A percentile compares a stretch with the other conserved stretches of the same genome.
Conservation (phyloP, 225 moss, liverwort and hornwort species). For the Physcomitrellopsis africana region DNA sequence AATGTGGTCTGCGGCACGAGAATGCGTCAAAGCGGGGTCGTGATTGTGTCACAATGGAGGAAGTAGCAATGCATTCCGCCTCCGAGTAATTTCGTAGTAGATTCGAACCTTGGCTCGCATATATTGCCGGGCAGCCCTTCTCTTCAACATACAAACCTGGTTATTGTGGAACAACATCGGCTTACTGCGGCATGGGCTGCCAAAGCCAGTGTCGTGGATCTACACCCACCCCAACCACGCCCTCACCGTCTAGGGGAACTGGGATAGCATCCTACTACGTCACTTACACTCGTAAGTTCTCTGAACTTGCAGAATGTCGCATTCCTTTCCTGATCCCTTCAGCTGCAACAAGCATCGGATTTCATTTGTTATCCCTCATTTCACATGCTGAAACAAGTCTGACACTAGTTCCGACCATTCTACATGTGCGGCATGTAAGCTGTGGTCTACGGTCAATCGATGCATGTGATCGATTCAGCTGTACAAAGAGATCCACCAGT, state of each 20-base stretch:
- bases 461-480: not conserved
- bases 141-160: not conserved
- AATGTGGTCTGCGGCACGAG: too few species aligned
- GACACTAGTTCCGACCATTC: not conserved
- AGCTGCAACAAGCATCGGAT: not conserved
- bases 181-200: conserved; percentile 28
- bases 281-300: conserved; percentile 36
- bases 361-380: not conserved
- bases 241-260: not conserved
- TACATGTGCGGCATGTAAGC: not conserved
- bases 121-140: too few species aligned
- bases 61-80: too few species aligned
- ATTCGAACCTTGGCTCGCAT: too few species aligned
- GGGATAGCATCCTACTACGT: conserved; percentile 36
- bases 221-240: too few species aligned
- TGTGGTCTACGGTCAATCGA: not conserved
- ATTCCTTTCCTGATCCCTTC: not conserved
- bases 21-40: too few species aligned
- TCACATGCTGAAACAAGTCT: not conserved
- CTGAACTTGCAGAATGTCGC: not conserved
- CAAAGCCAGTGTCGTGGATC: conserved; percentile 27
- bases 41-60: too few species aligned
- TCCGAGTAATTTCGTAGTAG: too few species aligned
- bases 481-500: not conserved
- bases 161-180: conserved; percentile 26